Conservation (phyloP, 163 green algal genomes). For the Chlorella variabilis region DNA sequence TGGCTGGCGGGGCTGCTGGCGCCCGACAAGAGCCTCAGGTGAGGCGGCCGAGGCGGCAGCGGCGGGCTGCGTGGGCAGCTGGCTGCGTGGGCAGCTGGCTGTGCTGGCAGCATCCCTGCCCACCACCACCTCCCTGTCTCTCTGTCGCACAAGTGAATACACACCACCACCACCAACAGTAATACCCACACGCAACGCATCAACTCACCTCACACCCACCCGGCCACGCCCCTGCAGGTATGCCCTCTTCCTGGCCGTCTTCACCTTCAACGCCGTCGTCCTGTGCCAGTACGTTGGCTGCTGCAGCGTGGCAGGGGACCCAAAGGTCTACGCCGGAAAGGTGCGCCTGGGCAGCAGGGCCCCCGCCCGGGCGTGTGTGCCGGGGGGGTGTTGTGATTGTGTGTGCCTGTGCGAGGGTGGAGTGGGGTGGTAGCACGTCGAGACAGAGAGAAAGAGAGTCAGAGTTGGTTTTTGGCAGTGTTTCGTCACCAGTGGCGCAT, state of each 20-base stretch:
- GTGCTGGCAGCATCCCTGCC: too few relatives aligned
- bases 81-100: too few relatives aligned
- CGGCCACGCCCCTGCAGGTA: slow-evolving; percentile 10
- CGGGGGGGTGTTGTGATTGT: too few relatives aligned
- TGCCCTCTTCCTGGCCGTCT: slow-evolving; percentile 24
- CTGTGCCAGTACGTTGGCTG: slow-evolving; percentile 42
- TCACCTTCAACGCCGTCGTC: slow-evolving; percentile 38
- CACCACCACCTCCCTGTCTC: too few relatives aligned
- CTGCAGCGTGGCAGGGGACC: slow-evolving; percentile 25
- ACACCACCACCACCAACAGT: not conserved
- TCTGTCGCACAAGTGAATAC: too few relatives aligned
- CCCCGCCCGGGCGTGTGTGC: too few relatives aligned
- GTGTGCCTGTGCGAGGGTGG: too few relatives aligned
- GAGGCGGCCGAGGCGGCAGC: not conserved
- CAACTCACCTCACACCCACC: not conserved
- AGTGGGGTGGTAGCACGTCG: too few relatives aligned
- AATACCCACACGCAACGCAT: not conserved
- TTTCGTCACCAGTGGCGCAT: too few relatives aligned
- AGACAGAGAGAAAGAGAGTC: too few relatives aligned
- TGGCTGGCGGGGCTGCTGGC: slow-evolving; percentile 19
- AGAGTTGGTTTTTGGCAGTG: too few relatives aligned
- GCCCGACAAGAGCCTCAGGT: slow-evolving; percentile 8
- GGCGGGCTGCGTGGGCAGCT: not conserved
- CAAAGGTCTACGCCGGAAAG: slow-evolving; percentile 23
- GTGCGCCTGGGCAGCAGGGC: too few relatives aligned